Percentiles rank a stretch among this genome's conserved stretches.
Conservation (phyloP, 2,329 filamentous ascomycete genomes). For the Calonectria pauciramosa region DNA sequence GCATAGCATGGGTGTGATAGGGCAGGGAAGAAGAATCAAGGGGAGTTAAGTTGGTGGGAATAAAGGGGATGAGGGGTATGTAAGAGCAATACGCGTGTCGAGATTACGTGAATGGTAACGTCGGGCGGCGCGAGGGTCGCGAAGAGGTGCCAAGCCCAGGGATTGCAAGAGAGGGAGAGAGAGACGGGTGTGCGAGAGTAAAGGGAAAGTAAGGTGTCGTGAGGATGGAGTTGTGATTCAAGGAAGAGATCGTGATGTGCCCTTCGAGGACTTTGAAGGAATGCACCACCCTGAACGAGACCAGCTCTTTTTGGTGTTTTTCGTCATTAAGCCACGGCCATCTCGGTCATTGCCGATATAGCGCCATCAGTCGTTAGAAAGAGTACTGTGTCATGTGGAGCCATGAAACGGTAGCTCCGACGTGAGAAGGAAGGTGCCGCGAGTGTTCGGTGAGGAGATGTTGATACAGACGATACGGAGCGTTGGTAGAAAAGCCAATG, state of each 20-base stretch:
- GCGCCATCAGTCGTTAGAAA: conserved; percentile 39
- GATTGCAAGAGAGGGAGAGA: conserved; percentile 35
- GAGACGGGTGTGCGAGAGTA: conserved; percentile 41
- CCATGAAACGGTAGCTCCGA: conserved; percentile 32
- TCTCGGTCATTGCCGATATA: conserved; percentile 37
- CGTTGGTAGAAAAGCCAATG: conserved; percentile 32
- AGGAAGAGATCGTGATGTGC: conserved; percentile 45
- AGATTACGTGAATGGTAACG: conserved; percentile 46
- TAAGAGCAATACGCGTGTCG: conserved; percentile 44
- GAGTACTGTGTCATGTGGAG: conserved; percentile 39
- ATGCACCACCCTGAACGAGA: conserved; percentile 39
- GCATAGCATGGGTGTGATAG: conserved; percentile 33
- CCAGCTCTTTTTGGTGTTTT: conserved; percentile 36
- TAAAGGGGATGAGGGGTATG: conserved; percentile 44
- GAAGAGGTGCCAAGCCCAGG: conserved; percentile 37
- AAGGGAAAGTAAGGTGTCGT: conserved; percentile 41
- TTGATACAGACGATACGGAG: conserved; percentile 40
- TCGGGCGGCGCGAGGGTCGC: conserved; percentile 39
- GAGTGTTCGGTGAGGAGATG: conserved; percentile 32
- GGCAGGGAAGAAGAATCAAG: conserved; percentile 36
- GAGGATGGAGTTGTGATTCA: conserved; percentile 46
- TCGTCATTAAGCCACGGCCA: conserved; percentile 45
- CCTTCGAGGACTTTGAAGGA: conserved; percentile 42
- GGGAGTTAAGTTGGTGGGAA: conserved; percentile 35
- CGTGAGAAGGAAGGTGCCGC: conserved; percentile 35